phyloP scores from a whole-genome alignment of 345 rosid species.

The Citrus australasica region DNA sequence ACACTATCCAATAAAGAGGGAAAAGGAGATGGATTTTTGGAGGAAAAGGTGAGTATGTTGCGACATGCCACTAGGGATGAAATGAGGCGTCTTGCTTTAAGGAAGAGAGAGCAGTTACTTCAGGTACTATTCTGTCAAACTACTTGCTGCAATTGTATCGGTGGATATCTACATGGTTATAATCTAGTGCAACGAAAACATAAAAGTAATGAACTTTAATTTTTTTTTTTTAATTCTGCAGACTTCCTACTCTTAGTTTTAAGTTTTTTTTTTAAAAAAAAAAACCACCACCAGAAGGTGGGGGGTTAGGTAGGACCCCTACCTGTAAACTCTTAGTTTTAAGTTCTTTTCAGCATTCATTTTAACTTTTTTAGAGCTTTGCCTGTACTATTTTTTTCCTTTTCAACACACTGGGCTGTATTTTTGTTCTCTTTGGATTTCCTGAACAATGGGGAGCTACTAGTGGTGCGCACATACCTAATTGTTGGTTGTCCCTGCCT shows the following conservation, averaged over 20 bases:
- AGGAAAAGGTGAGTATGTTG: conserved; percentile 65
- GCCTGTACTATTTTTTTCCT: background rate
- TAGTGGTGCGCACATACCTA: background rate
- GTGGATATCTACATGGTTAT: background rate
- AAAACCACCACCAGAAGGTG: no score
- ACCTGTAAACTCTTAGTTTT: background rate
- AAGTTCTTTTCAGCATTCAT: background rate
- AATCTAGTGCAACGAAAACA: background rate
- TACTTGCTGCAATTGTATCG: conserved; percentile 1
- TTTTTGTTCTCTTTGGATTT: background rate
- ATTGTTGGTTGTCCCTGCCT: background rate
- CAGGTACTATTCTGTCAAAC: conserved; percentile 44
- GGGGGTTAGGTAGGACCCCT: no score
- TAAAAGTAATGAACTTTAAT: no score
- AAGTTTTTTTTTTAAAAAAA: background rate
- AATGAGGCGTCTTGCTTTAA: conserved; percentile 90
- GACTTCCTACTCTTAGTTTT: background rate
- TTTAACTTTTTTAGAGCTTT: background rate
- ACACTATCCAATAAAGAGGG: conserved; percentile 86
- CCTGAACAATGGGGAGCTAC: background rate
- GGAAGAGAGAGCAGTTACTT: conserved; percentile 77
- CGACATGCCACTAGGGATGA: conserved; percentile 91
- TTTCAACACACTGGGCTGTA: background rate
- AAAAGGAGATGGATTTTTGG: conserved; percentile 92
- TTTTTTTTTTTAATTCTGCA: background rate